Percentiles rank a stretch among this genome's conserved stretches.
Evolutionary conservation across 371 early-diverging fungal species (phyloP).

Genomic region (Rhizomucor pusillus): DNA sequence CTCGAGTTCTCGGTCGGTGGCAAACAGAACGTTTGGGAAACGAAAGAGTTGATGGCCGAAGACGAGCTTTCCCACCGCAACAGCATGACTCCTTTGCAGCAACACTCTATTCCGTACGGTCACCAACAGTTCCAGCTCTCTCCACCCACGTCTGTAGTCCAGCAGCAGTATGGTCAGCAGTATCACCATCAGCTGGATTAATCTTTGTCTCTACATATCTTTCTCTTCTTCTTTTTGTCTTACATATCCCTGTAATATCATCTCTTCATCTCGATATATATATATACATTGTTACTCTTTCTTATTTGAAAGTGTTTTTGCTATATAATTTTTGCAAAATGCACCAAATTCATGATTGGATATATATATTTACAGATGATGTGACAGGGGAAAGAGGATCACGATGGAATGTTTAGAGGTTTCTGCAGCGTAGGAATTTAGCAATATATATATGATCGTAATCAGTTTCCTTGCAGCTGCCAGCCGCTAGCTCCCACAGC

Average conservation of each 20-base stretch:
- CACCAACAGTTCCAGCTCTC: neutral
- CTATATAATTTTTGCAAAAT: conserved; percentile 3
- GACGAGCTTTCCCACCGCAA: conserved; percentile 38
- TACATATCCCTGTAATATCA: neutral
- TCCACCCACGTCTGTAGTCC: conserved; percentile 3
- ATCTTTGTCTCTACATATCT: neutral
- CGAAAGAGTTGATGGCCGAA: conserved; percentile 74
- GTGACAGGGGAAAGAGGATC: too few species aligned
- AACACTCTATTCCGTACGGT: neutral
- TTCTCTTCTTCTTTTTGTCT: neutral
- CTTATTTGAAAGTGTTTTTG: too few species aligned
- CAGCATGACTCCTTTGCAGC: conserved; percentile 22
- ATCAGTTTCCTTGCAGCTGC: neutral
- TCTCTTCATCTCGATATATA: conserved; percentile 2
- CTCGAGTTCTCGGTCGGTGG: conserved; percentile 94
- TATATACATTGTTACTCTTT: conserved; percentile 1
- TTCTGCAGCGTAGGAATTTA: neutral
- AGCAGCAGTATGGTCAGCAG: conserved; percentile 27
- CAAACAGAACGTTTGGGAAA: conserved; percentile 91
- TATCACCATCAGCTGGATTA: conserved; percentile 19
- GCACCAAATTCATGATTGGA: neutral
- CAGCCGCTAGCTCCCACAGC: neutral
- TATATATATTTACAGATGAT: neutral
- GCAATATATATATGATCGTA: neutral
- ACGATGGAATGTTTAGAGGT: too few species aligned